Base-by-base conservation (phyloP, 331 rosid genomes). In the Erythrophleum ivorense region DNA sequence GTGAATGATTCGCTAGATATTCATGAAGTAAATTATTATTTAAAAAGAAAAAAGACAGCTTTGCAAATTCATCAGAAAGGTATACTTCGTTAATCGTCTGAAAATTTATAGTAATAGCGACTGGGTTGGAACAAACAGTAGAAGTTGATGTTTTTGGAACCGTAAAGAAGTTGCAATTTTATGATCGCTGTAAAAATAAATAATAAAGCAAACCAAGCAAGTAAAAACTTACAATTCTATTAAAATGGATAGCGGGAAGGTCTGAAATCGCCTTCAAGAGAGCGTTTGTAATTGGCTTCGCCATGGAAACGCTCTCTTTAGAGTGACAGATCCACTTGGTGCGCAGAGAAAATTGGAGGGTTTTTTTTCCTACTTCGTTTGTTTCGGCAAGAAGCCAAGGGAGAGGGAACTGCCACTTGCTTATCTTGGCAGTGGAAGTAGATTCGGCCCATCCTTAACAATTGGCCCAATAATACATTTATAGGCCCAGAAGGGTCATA, bases 231-330 rank as follows among this genome's bases (percentile, higher is more conserved):
- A 89, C 92, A 69, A 71, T 68, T 77, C 80, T 76, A 65, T 80
- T 41, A 49, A 84, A 77, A 73, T 81, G 79, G 24, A 82, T 46
- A 75, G 89, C 82, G 5, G 85, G 84, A 64, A 84, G 64, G 46
- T 76, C 82, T 7, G 85, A 78, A 67, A 87, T 24, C 43, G 85
- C 84, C 78, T 86, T 89, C 76, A 86, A 81, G 24, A 91, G 64
- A 73, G 84, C 70, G 65, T 73, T 75, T 55, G 91, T 71, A 49
- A 89, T 57, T 36, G 88, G 75, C 83, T 77, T 84, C 24, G 87
- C 88, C 95, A 89, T 85, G 78, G 64, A 52, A 73, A 34, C 43
- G 9, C 62, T 52, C 10, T 31, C 21, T 24, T 24, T n/a, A 29
- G 40, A 41, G 8, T 67, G 16, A 67, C 11, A 2, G 49, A n/a